Base-by-base conservation (phyloP, 2,329 filamentous ascomycete genomes). In the Coniochaeta sp. region DNA sequence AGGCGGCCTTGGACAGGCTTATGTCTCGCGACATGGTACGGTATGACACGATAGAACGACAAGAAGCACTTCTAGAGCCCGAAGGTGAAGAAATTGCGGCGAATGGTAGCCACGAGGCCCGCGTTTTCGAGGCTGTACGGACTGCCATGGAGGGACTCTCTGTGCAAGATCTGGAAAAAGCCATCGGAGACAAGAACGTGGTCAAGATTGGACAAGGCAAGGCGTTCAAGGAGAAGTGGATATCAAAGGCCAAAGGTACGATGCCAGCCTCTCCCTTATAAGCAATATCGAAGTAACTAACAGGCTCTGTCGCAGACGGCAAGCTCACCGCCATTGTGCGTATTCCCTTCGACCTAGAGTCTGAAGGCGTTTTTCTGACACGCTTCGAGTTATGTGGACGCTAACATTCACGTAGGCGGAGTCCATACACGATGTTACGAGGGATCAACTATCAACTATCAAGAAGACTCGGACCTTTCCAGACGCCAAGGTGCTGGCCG, bases 121-220 rank as follows among this genome's bases (percentile, higher is more conserved):
- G 89, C 64, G 90, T 93, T 61, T 93, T 91, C 68, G 86, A 91
- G 69, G 89, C 89, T 0, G 78, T 93, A 61, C 81, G 83, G 66
- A 79, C 83, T 65, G 87, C 89, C 33, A 72, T 92, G 65, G 91
- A 93, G 70, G 93, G 92, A 24, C 80, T 97, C 73, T 89, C 89
- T 65, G 89, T 98, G 62, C 78, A 83, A 65, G 90, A 93, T 66
- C 78, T 93, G 60, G 83, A 88, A 75, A 79, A 78, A 71, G 79
- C 78, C 59, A 86, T 93, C 65, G 89, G 89, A 60, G 86, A 89
- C 73, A 90, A 90, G 73, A 86, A 79, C 56, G 88, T 85, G 52
- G 81, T 88, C 57, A 93, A 91, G 77, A 80, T 97, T 62, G 95
- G 95, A n/a, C 89, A 95, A 73, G 92, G 92, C 68, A 96, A 95